Evolutionary conservation across 306 rosid species (phyloP).

Genomic region (Medicago arabica): DNA sequence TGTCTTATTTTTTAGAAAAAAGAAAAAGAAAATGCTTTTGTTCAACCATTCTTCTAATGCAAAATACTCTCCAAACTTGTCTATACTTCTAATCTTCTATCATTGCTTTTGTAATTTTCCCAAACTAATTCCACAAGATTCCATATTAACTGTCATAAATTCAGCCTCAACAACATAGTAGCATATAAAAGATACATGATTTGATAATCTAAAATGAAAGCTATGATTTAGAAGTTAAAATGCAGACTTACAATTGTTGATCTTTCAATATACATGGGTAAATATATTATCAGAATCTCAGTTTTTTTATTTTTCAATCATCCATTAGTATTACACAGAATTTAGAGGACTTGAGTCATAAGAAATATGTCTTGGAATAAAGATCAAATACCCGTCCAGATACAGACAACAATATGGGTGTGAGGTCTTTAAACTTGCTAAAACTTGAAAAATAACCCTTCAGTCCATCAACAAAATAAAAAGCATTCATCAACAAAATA

Average conservation of each 20-base stretch:
- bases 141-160: not conserved
- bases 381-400: not conserved
- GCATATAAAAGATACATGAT: not conserved
- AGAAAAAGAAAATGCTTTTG: not conserved
- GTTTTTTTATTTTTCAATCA: not conserved
- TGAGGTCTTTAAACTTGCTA: not conserved
- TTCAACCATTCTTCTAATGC: slow-evolving; percentile 9
- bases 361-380: too few species aligned
- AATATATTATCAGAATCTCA: too few species aligned
- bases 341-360: not conserved
- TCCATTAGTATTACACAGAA: not conserved
- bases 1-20: too few species aligned
- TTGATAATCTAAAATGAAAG: not conserved
- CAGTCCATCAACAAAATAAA: not conserved
- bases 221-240: not conserved
- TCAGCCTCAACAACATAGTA: slow-evolving; percentile 6
- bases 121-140: not conserved
- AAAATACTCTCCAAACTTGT: not conserved
- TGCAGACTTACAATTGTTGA: too few species aligned
- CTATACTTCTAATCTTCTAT: not conserved
- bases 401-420: not conserved
- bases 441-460: not conserved
- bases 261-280: too few species aligned
- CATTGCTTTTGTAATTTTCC: slow-evolving; percentile 4
- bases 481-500: too few species aligned